phyloP scores from a whole-genome alignment of 148 eudicot species.

The Camellia japonica region DNA sequence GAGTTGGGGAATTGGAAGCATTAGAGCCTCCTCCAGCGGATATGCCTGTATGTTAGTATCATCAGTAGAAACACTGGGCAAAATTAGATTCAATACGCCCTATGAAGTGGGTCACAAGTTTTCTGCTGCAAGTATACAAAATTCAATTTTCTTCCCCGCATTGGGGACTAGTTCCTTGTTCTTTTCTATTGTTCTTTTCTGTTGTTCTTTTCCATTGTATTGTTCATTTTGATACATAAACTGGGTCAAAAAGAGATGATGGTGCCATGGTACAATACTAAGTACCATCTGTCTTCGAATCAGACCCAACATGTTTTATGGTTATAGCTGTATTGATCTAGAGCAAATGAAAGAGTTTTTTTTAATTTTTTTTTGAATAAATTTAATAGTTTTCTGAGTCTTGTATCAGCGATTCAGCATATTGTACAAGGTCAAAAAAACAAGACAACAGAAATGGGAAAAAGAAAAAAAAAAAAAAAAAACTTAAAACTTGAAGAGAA shows the following conservation, averaged over 20 bases:
- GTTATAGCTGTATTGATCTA: slow-evolving; percentile 15
- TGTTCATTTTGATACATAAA: slow-evolving; percentile 13
- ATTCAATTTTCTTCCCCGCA: slow-evolving; percentile 4
- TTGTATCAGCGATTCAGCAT: neutral
- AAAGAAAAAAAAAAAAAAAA: neutral
- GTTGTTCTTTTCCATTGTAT: neutral
- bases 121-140: neutral
- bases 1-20: slow-evolving; percentile 52
- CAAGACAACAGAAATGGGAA: neutral
- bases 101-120: neutral
- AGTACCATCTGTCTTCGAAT: slow-evolving; percentile 3
- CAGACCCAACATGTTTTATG: neutral
- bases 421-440: neutral
- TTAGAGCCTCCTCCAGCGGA: slow-evolving; percentile 60
- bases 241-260: slow-evolving; percentile 12
- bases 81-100: neutral
- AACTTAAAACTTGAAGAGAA: neutral
- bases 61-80: neutral
- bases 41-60: slow-evolving; percentile 56
- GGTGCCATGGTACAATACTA: neutral
- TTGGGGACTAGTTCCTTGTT: slow-evolving; percentile 8
- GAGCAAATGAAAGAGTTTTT: neutral
- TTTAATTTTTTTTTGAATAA: neutral
- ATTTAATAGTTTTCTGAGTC: neutral
- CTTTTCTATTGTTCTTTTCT: neutral